Evolutionary conservation across 139 green algal species (phyloP).

Genomic region (Chlamydomonas schloesseri): DNA sequence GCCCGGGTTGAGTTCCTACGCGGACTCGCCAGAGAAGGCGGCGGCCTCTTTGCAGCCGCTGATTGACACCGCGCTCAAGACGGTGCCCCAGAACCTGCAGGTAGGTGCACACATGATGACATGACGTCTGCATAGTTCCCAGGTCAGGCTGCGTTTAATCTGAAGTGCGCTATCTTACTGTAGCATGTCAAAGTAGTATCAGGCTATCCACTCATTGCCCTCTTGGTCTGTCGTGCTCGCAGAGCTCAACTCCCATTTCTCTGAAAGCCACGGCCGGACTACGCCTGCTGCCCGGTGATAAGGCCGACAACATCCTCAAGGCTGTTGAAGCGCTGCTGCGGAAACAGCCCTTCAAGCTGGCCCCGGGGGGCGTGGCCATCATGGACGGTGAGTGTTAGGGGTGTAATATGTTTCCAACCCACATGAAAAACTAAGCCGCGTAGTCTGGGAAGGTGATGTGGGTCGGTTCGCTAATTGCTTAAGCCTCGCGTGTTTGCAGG

Average conservation of each 20-base stretch:
- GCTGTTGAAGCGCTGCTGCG: slow-evolving; percentile 74
- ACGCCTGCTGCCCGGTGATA: slow-evolving; percentile 87
- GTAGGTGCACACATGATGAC: no score
- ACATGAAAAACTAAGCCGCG: no score
- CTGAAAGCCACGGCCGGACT: slow-evolving; percentile 96
- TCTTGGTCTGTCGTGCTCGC: slow-evolving; percentile 43
- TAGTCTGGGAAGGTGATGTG: neutral
- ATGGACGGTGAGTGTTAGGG: slow-evolving; percentile 73
- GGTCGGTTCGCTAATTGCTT: no score
- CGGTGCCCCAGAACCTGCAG: slow-evolving; percentile 79
- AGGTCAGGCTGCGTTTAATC: no score
- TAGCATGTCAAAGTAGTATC: neutral
- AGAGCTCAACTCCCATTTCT: slow-evolving; percentile 79
- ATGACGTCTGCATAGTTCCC: no score
- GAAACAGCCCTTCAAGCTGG: slow-evolving; percentile 79
- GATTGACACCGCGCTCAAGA: slow-evolving; percentile 85
- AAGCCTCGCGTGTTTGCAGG: slow-evolving; percentile 57
- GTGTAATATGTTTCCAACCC: no score
- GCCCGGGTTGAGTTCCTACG: slow-evolving; percentile 91
- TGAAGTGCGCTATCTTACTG: neutral
- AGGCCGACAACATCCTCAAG: slow-evolving; percentile 91
- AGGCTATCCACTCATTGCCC: no score
- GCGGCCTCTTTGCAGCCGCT: slow-evolving; percentile 86
- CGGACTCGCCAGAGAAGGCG: slow-evolving; percentile 79
- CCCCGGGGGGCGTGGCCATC: slow-evolving; percentile 68